Base-by-base conservation (phyloP, 164 flowering plant species). In the Amborella trichopoda region DNA sequence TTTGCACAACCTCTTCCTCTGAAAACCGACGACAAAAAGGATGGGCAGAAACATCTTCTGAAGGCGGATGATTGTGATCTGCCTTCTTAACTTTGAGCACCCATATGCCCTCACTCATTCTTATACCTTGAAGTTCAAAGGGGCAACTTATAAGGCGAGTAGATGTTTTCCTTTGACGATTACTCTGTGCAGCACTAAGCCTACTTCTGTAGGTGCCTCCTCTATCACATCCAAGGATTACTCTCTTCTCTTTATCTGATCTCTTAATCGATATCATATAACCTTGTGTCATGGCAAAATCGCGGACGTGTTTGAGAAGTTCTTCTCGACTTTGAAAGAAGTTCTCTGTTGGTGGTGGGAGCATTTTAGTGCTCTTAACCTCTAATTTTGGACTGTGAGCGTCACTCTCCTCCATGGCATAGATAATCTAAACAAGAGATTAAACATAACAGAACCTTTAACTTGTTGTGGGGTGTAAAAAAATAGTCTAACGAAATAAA, bases 131-230 rank as follows among this genome's bases (percentile, higher is more conserved):
- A 23, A 54, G 56, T 54, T 71, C 70, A 48, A 74, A 74, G 6
- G 76, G 79, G 40, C 79, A 74, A 50, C 71, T 74, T 12, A 68
- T 74, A 24, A 74, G 80, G 9, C 76, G 65, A 32, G 80, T 66
- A 39, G 59, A 56, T 10, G 68, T 49, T 36, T 62, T 68, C 46
- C 70, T 68, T 54, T 52, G 49, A 26, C 72, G 65, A 4, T 2
- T 37, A 22, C 34, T 28, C 21, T 60, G 49, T 37, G 34, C 20
- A 34, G 56, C 68, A 45, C 59, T 56, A 61, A 71, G 68, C 39
- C 64, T 67, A 11, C 73, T 58, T 52, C n/a, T n/a, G n/a, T 70
- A 68, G 42, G 59, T 63, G 39, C 72, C 74, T 36, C 78, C 74
- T 44, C 74, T 60, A 44, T 73, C 75, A 70, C 75, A 73, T 20